These are phyloP conservation scores for Syzygium jambos DNA, from an alignment of 345 rosid genomes.

Conservation along the genomic window DNA sequence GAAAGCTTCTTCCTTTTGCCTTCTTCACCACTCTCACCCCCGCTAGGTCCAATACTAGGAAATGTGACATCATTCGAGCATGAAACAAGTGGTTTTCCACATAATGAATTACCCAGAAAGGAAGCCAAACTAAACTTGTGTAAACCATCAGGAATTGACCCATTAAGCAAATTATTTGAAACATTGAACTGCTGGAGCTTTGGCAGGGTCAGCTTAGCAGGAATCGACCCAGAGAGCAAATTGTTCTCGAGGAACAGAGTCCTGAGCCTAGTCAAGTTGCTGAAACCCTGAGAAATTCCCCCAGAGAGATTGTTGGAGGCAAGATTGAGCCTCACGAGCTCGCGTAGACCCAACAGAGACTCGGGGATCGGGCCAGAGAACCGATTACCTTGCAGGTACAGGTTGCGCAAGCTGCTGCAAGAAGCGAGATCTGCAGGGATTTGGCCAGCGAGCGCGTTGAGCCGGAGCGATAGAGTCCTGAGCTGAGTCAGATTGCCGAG, in stretches of 20 bases:
- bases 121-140: slow-evolving; percentile 9
- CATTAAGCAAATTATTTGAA: slow-evolving; percentile 26
- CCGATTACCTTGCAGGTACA: slow-evolving; percentile 74
- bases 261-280: slow-evolving; percentile 61
- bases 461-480: slow-evolving; percentile 78
- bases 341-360: slow-evolving; percentile 41
- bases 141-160: slow-evolving; percentile 27
- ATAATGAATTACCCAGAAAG: slow-evolving; percentile 27
- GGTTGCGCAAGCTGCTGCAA: slow-evolving; percentile 51
- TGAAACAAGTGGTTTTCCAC: slow-evolving; percentile 26
- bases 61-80: not conserved
- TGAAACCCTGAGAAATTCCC: slow-evolving; percentile 40
- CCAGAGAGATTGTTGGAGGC: slow-evolving; percentile 63
- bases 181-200: slow-evolving; percentile 33
- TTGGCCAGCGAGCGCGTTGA: slow-evolving; percentile 52
- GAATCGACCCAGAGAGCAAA: slow-evolving; percentile 49
- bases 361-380: slow-evolving; percentile 74
- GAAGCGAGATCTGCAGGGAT: slow-evolving; percentile 72
- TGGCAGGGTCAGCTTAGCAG: slow-evolving; percentile 23
- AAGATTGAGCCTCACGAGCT: slow-evolving; percentile 55
- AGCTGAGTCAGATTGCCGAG: slow-evolving; percentile 71
- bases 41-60: not conserved
- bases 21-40: not conserved
- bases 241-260: slow-evolving; percentile 69
- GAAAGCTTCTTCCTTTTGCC: slow-evolving; percentile 20